Base-by-base conservation (phyloP, 345 rosid species). In the Acer campestre region DNA sequence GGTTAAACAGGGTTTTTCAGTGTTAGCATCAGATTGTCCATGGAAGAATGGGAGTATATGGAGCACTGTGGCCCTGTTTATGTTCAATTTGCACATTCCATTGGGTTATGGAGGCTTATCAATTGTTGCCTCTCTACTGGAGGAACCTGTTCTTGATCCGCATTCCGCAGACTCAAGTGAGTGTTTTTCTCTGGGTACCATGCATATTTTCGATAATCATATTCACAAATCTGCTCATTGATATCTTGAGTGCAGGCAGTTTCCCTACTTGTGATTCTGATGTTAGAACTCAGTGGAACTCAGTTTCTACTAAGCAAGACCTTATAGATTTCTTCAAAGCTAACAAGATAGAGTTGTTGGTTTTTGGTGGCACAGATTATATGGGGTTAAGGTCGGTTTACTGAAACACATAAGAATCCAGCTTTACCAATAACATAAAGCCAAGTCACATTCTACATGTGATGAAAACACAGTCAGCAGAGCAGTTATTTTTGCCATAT, bases 71-170 rank as follows among this genome's bases (percentile, higher is more conserved):
- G 90, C 85, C 40, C 49, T 89, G 58, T 95, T 92, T 81, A 82
- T 95, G 88, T 87, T 92, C 88, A 87, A 86, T 83, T 83, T 93
- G 65, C 98, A 95, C 69, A 85, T 92, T 68, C 97, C 98, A 85
- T 85, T 92, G 79, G 90, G 97, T 76, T 81, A 84, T 81, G 94
- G 97, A 29, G 98, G 99, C 75, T 83, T 92, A 62, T 92, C 99
- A 35, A 78, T 86, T 59, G 92, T 85, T 79, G 79, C 97, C 69
- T 81, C 85, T 84, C 68, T 82, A 1, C 79, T 92, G 88, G 90
- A 73, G 68, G 89, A 75, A 75, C 82, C 86, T 61, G 81, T 81
- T 85, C 96, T 93, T 79, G 86, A 89, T 84, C 96, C 94, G n/a
- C 89, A 91, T 88, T 84, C 96, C 94, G n/a, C 89, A 91, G 82